Evolutionary conservation across 176 grass and related monocot genomes (phyloP).

Genomic region (Hordeum marinum): DNA sequence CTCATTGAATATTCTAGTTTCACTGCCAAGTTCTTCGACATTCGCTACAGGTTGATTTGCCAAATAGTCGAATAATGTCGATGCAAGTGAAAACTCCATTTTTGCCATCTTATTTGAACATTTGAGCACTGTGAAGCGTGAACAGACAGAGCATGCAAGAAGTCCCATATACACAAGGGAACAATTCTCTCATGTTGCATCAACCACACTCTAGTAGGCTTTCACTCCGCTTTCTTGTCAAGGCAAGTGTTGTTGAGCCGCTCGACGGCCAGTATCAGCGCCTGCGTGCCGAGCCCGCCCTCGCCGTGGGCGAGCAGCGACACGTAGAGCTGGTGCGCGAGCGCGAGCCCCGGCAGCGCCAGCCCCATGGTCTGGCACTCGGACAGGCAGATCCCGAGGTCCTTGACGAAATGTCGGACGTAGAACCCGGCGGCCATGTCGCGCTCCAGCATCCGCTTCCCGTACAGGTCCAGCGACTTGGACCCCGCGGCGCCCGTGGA

Average conservation of each 20-base stretch:
- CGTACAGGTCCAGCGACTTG: slow-evolving; percentile 73
- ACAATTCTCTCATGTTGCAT: not conserved
- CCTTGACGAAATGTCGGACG: slow-evolving; percentile 93
- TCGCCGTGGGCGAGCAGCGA: slow-evolving; percentile 82
- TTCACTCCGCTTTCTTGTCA: slow-evolving; percentile 35
- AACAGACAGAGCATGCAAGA: not conserved
- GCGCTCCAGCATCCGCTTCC: slow-evolving; percentile 79
- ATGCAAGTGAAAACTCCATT: not conserved
- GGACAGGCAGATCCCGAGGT: slow-evolving; percentile 87
- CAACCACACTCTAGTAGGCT: not conserved
- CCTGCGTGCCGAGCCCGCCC: slow-evolving; percentile 78
- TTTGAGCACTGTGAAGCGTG: not conserved
- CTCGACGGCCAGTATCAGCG: slow-evolving; percentile 74
- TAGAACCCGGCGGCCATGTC: slow-evolving; percentile 94
- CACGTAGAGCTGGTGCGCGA: slow-evolving; percentile 84
- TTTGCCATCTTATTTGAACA: slow-evolving; percentile 26
- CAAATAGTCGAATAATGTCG: not conserved
- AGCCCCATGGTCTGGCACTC: slow-evolving; percentile 95
- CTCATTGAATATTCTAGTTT: not conserved
- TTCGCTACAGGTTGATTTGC: not conserved
- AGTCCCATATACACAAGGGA: not conserved
- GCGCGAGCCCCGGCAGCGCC: slow-evolving; percentile 79
- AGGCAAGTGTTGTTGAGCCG: slow-evolving; percentile 87
- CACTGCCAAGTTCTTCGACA: not conserved
- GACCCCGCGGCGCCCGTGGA: slow-evolving; percentile 86